Conservation (phyloP, 768 basidiomycete species). For the Mycena metata region DNA sequence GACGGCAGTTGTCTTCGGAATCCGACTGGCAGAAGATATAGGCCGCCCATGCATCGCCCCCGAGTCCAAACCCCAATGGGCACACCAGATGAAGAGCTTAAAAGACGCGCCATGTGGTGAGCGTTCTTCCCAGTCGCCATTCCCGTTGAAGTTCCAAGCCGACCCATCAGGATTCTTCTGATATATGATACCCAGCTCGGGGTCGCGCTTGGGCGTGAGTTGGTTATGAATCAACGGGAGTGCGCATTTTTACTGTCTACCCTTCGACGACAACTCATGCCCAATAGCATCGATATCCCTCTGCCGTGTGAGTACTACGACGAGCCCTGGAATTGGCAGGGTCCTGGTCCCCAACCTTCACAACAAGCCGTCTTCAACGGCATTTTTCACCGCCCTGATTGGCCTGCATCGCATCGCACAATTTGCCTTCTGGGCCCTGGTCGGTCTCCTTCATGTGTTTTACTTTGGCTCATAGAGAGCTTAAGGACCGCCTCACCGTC, state of each 20-base stretch:
- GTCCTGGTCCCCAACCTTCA: too few relatives aligned
- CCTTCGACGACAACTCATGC: neutral
- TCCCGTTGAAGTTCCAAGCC: too few relatives aligned
- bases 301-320: constrained; percentile 9
- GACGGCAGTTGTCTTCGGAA: constrained; percentile 54
- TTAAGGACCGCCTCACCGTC: neutral
- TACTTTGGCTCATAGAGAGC: too few relatives aligned
- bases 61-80: constrained; percentile 40
- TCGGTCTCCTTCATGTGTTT: too few relatives aligned
- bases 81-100: constrained; percentile 62
- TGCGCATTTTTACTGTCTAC: neutral
- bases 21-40: constrained; percentile 59
- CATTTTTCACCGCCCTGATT: constrained; percentile 25
- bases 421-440: constrained; percentile 21
- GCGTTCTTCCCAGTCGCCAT: neutral
- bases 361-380: constrained; percentile 17
- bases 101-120: constrained; percentile 58
- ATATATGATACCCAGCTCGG: constrained; percentile 28
- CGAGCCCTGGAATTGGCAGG: constrained; percentile 50
- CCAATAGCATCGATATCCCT: constrained; percentile 29
- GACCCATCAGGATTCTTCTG: constrained; percentile 42
- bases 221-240: constrained; percentile 26
- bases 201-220: constrained; percentile 25
- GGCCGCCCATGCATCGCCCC: constrained; percentile 60
- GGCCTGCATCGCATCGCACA: constrained; percentile 22